Evolutionary conservation across 805 yeast species (phyloP).

Genomic region (Diddensiella santjacobensis): DNA sequence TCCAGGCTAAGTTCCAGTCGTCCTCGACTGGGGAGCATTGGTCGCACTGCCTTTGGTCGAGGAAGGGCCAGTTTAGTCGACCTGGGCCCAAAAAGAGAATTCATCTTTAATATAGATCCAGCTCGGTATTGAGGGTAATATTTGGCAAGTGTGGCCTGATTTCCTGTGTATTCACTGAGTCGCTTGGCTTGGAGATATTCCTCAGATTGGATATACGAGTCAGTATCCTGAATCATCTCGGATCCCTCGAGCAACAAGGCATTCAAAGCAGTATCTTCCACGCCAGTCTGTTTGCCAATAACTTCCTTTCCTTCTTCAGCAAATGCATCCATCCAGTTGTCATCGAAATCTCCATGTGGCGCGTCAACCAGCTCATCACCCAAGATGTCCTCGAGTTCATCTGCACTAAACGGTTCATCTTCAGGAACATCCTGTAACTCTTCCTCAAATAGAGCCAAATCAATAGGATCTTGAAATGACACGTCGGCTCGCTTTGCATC

Average conservation of each 20-base stretch:
- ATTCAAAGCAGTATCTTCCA: constrained; percentile 27
- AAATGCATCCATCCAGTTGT: constrained; percentile 34
- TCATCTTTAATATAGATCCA: constrained; percentile 58
- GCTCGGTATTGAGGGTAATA: constrained; percentile 63
- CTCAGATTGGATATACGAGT: constrained; percentile 12
- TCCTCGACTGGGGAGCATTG: constrained; percentile 50
- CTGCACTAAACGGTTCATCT: constrained; percentile 24
- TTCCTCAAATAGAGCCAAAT: constrained; percentile 29
- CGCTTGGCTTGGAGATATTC: constrained; percentile 25
- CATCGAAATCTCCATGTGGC: neutral
- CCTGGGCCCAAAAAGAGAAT: constrained; percentile 59
- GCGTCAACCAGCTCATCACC: constrained; percentile 40
- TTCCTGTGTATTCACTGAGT: constrained; percentile 12
- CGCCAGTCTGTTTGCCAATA: constrained; percentile 32
- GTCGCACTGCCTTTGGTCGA: constrained; percentile 39
- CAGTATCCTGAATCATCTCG: constrained; percentile 16
- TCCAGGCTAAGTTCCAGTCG: constrained; percentile 62
- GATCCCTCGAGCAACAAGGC: neutral
- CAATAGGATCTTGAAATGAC: neutral
- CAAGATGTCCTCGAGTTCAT: constrained; percentile 20
- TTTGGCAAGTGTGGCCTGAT: constrained; percentile 25
- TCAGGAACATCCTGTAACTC: constrained; percentile 14
- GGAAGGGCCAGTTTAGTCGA: constrained; percentile 54
- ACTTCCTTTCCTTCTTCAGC: constrained; percentile 29
- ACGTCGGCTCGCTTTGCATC: constrained; percentile 26